Conservation (phyloP, 106 monocot species). For the Chionographis japonica region DNA sequence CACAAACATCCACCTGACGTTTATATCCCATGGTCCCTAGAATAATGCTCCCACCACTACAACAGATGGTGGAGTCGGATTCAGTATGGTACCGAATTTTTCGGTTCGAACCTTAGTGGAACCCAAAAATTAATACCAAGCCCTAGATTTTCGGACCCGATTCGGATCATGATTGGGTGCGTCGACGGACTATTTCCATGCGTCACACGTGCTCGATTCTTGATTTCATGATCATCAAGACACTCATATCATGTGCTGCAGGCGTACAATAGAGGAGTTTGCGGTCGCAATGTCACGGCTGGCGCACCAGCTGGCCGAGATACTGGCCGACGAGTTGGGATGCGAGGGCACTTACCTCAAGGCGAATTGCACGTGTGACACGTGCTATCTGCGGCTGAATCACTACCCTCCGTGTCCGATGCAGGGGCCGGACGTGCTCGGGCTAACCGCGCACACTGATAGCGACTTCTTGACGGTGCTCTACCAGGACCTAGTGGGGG, state of each 20-base stretch:
- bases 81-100: too few species aligned
- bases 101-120: too few species aligned
- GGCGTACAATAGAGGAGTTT: constrained; percentile 28
- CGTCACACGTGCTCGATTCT: too few species aligned
- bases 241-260: neutral
- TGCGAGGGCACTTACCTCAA: constrained; percentile 3
- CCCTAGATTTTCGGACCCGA: too few species aligned
- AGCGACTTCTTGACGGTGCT: constrained; percentile 56
- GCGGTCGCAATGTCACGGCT: constrained; percentile 21
- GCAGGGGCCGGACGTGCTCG: constrained; percentile 3
- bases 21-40: too few species aligned
- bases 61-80: too few species aligned
- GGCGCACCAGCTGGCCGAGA: constrained; percentile 24
- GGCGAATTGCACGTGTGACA: constrained; percentile 21
- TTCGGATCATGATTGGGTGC: too few species aligned
- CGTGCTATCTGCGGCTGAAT: constrained; percentile 51
- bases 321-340: constrained; percentile 22
- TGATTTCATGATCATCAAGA: too few species aligned
- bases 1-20: too few species aligned
- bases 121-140: too few species aligned
- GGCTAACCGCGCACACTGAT: constrained; percentile 53
- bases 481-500: constrained; percentile 46
- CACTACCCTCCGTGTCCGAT: constrained; percentile 42
- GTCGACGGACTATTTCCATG: too few species aligned
- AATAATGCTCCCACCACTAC: too few species aligned